These are phyloP conservation scores for Rostrohypoxylon terebratum DNA, from an alignment of 495 filamentous ascomycete species.

Conservation along the genomic window DNA sequence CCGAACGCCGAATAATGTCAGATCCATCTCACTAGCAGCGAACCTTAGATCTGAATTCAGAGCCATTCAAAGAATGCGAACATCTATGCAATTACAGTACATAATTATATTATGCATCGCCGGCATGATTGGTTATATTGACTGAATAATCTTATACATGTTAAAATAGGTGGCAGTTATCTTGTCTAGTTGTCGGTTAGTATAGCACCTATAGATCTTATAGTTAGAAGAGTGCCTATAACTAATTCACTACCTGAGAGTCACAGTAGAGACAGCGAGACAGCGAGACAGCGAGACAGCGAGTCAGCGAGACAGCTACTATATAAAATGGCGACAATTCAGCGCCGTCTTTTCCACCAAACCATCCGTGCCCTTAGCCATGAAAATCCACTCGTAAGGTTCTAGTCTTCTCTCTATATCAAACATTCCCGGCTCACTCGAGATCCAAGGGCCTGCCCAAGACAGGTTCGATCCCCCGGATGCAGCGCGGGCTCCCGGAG, in stretches of 20 bases:
- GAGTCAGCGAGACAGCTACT: no score
- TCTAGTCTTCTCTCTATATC: background rate
- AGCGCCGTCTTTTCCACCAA: conserved; percentile 74
- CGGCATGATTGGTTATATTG: background rate
- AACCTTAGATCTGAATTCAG: background rate
- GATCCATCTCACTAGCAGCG: background rate
- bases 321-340: conserved; percentile 59
- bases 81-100: background rate
- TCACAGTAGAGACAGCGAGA: background rate
- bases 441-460: conserved; percentile 78
- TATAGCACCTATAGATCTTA: background rate
- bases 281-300: no score
- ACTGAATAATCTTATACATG: no score
- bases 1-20: conserved; percentile 5
- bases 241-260: background rate
- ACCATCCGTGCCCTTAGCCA: conserved; percentile 73
- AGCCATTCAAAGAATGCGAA: background rate
- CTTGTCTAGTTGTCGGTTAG: background rate
- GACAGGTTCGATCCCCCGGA: conserved; percentile 80
- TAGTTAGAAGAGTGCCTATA: background rate
- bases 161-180: no score
- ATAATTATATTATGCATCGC: background rate
- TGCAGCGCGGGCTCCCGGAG: conserved; percentile 85
- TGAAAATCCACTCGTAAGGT: conserved; percentile 88
- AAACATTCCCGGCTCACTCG: conserved; percentile 23